Conservation (phyloP, 2,329 filamentous ascomycete genomes). For the Monosporascus sp. region DNA sequence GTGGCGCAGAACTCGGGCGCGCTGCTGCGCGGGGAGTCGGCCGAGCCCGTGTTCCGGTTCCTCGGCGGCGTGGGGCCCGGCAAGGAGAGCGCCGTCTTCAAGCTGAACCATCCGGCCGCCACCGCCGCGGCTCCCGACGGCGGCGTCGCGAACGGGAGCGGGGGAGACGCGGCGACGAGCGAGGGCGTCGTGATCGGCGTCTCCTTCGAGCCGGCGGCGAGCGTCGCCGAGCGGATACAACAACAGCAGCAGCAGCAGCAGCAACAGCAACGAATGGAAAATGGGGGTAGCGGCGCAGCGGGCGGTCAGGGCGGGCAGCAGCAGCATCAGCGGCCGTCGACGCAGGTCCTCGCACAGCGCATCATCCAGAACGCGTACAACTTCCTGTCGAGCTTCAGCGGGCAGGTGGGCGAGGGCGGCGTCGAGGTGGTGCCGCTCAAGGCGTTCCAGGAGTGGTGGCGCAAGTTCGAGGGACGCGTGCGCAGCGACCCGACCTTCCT, state of each 20-base stretch:
- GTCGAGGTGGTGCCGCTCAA: slow-evolving; percentile 89
- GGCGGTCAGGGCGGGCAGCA: no score
- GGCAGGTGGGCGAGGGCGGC: slow-evolving; percentile 53
- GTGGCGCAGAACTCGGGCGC: slow-evolving; percentile 49
- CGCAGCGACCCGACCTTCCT: slow-evolving; percentile 84
- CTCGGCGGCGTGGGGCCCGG: slow-evolving; percentile 85
- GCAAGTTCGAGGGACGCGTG: slow-evolving; percentile 85
- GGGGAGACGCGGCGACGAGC: slow-evolving; percentile 17
- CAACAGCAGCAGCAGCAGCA: slow-evolving; percentile 22
- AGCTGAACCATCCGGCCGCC: slow-evolving; percentile 41
- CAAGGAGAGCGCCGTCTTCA: slow-evolving; percentile 91
- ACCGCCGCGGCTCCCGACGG: slow-evolving; percentile 25
- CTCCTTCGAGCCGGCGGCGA: slow-evolving; percentile 69
- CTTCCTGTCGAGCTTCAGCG: slow-evolving; percentile 84
- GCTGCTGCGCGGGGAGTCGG: slow-evolving; percentile 28
- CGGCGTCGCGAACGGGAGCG: slow-evolving; percentile 14
- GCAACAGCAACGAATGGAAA: slow-evolving; percentile 1
- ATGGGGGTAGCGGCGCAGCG: slow-evolving; percentile 13
- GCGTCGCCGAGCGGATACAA: slow-evolving; percentile 53
- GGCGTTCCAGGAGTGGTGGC: slow-evolving; percentile 97
- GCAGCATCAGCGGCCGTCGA: slow-evolving; percentile 44
- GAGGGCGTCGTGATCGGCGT: slow-evolving; percentile 68
- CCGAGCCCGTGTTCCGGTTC: slow-evolving; percentile 66
- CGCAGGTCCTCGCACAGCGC: slow-evolving; percentile 77
- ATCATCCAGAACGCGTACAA: slow-evolving; percentile 98